Evolutionary conservation across 2,329 filamentous ascomycete species (phyloP), one percentile per base, ranked within the genome.

Genomic region (Neurospora crassa): DNA sequence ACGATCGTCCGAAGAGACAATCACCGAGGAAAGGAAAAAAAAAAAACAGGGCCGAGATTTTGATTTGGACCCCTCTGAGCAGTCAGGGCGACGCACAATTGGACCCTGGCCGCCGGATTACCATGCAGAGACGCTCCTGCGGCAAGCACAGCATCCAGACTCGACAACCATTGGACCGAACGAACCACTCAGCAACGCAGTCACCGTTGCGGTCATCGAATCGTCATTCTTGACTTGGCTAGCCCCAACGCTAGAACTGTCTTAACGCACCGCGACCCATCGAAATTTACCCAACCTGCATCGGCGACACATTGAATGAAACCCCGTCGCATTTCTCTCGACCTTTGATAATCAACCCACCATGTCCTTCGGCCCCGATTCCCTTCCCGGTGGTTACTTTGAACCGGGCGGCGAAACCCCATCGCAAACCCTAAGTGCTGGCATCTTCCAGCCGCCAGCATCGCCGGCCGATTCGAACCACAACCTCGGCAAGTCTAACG

Each of bases 401-500:
- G 78, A 80, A 40, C 67, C 74, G 29, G 70, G 73, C 40, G 70
- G 73, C 40, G 73, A 73, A 45, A 71, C 71, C 6, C 41, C 77
- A 34, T 70, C 73, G 8, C 74, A 78, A 20, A 70, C 75, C 4
- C 75, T 81, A 3, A 79, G 77, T 69, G 77, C 79, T 29, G 75
- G 78, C 70, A 74, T 81, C 45, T 80, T 80, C 70, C 78, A 78
- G 1, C 79, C 79, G 10, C 80, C 80, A 1, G 71, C 72, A 11
- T 78, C 79, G 0, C 76, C 78, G 1, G 75, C 78, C 0, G 69
- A 75, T 0, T 78, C 77, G 40, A 77, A 71, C 67, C 75, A 78
- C 67, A 78, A 79, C 70, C 71, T 80, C 68, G 77, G 73, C 70
- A 78, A 77, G 67, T 83, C 83, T 0, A 81, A 79, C 5, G 78